A percentile compares a stretch with the other conserved stretches of the same genome.
phyloP scores from a whole-genome alignment of 1,139 yeast genomes.

The Pichia sp. region DNA sequence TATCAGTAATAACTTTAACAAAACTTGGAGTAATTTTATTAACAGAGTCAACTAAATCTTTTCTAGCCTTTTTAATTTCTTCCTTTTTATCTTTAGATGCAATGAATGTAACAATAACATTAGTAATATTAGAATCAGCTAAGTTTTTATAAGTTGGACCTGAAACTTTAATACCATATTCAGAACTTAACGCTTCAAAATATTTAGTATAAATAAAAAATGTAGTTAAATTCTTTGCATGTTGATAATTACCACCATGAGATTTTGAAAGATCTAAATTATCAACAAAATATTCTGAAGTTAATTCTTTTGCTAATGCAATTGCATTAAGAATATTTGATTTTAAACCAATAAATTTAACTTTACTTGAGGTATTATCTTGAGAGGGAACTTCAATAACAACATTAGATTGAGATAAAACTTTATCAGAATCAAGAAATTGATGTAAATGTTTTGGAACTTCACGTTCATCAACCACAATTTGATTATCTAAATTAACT shows the following conservation, averaged over 20 bases:
- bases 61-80: slow-evolving; percentile 47
- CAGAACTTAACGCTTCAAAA: slow-evolving; percentile 41
- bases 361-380: slow-evolving; percentile 34
- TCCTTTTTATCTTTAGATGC: slow-evolving; percentile 33
- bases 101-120: slow-evolving; percentile 34
- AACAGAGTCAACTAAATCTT: slow-evolving; percentile 63
- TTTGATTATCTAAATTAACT: slow-evolving; percentile 37
- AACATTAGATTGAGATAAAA: slow-evolving; percentile 54
- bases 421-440: slow-evolving; percentile 36
- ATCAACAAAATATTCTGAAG: slow-evolving; percentile 53
- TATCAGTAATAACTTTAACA: slow-evolving; percentile 52
- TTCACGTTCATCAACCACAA: slow-evolving; percentile 37
- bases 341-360: slow-evolving; percentile 58
- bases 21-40: slow-evolving; percentile 67
- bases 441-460: slow-evolving; percentile 49
- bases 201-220: slow-evolving; percentile 51
- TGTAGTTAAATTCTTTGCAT: slow-evolving; percentile 68
- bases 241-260: slow-evolving; percentile 70
- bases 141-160: slow-evolving; percentile 45
- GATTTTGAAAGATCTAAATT: slow-evolving; percentile 78
- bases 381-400: slow-evolving; percentile 52
- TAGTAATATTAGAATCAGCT: slow-evolving; percentile 28
- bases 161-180: slow-evolving; percentile 46
- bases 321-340: slow-evolving; percentile 55
- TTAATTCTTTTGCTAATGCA: slow-evolving; percentile 44